These are phyloP conservation scores for Nicotiana obtusifolia DNA, from an alignment of 257 asterid genomes.

Conservation along the genomic window DNA sequence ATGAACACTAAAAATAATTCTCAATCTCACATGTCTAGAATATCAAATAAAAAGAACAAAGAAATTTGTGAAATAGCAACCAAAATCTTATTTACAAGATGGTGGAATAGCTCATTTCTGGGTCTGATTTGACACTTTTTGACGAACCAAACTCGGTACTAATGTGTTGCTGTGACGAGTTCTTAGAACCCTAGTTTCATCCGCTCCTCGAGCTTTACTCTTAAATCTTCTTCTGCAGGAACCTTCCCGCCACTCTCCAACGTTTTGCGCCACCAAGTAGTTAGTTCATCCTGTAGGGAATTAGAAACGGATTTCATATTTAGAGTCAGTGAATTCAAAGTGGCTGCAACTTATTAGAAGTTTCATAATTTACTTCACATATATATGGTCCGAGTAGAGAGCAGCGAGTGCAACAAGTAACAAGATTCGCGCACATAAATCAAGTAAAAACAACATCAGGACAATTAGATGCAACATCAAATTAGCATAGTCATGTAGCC, in stretches of 20 bases:
- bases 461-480: background rate
- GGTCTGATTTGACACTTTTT: background rate
- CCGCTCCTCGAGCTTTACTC: constrained; percentile 32
- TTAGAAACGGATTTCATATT: background rate
- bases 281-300: constrained; percentile 62
- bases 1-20: background rate
- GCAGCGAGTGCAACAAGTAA: no score
- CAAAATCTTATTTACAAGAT: constrained; percentile 3
- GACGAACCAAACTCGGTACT: background rate
- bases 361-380: background rate
- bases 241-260: constrained; percentile 45
- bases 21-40: background rate
- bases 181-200: constrained; percentile 44
- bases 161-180: background rate
- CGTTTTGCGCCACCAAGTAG: constrained; percentile 66
- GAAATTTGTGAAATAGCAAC: background rate
- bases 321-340: background rate
- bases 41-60: background rate
- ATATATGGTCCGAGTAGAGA: background rate
- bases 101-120: constrained; percentile 1
- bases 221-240: constrained; percentile 60
- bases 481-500: background rate
- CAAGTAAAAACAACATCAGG: background rate
- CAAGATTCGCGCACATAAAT: background rate
- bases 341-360: background rate